Evolutionary conservation across 345 rosid species (phyloP).

Genomic region (Fremontodendron californicum): DNA sequence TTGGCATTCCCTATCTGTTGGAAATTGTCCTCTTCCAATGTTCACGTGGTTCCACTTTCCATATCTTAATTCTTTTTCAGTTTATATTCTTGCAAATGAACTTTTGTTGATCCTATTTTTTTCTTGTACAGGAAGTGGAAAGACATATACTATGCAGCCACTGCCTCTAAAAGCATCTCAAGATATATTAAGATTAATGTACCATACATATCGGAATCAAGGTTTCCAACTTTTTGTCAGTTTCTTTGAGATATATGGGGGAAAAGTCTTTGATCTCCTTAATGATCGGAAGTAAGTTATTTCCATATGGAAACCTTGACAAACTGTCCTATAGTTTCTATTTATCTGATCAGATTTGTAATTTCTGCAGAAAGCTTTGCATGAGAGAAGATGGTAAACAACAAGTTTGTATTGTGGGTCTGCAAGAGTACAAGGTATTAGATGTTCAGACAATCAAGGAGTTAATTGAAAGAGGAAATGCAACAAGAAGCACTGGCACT

Average conservation of each 20-base stretch:
- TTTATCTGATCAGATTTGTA: slow-evolving; percentile 18
- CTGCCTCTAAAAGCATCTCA: slow-evolving; percentile 60
- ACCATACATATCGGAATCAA: slow-evolving; percentile 41
- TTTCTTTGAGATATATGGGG: slow-evolving; percentile 69
- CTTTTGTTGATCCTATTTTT: neutral
- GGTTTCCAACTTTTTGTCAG: slow-evolving; percentile 57
- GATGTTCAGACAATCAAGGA: too few species aligned
- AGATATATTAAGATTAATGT: slow-evolving; percentile 48
- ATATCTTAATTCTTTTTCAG: neutral
- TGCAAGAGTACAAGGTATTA: too few species aligned
- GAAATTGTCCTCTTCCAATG: neutral
- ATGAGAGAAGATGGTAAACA: too few species aligned
- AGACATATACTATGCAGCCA: slow-evolving; percentile 66
- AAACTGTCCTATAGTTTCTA: neutral
- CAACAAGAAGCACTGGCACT: too few species aligned
- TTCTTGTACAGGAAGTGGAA: slow-evolving; percentile 53
- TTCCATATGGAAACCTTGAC: neutral
- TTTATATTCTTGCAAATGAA: slow-evolving; percentile 3
- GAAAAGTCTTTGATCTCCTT: slow-evolving; percentile 63
- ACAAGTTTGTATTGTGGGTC: too few species aligned
- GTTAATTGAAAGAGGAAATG: too few species aligned
- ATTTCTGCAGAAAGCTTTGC: slow-evolving; percentile 14
- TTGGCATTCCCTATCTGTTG: neutral
- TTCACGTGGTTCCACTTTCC: neutral
- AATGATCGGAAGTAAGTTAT: slow-evolving; percentile 59